Conservation (phyloP, 2,329 filamentous ascomycete genomes). For the Cadophora gregata region DNA sequence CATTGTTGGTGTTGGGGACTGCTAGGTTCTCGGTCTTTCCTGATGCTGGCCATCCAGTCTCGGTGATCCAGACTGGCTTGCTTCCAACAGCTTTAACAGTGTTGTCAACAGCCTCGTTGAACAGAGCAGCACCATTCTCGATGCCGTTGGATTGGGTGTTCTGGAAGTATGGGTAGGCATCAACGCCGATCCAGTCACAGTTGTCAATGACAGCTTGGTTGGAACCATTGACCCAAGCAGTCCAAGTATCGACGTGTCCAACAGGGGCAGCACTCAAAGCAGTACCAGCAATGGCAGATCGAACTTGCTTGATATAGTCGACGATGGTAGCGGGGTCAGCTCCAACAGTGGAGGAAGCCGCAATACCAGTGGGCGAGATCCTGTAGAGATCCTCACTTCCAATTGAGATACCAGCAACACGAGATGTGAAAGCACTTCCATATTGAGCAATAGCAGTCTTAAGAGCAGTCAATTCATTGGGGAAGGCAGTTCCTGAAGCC, state of each 20-base stretch:
- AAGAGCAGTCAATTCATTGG: constrained; percentile 77
- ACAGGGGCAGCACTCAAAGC: constrained; percentile 62
- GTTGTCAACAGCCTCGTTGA: constrained; percentile 68
- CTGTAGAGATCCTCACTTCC: constrained; percentile 89
- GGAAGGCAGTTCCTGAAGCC: constrained; percentile 71
- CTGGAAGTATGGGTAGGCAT: constrained; percentile 87
- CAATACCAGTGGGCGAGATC: constrained; percentile 71
- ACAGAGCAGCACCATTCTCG: constrained; percentile 66
- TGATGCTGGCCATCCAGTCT: constrained; percentile 85
- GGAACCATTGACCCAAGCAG: constrained; percentile 73
- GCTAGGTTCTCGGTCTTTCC: constrained; percentile 68
- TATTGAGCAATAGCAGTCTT: constrained; percentile 71
- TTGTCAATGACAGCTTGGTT: constrained; percentile 74
- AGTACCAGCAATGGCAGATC: constrained; percentile 66
- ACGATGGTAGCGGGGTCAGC: constrained; percentile 66
- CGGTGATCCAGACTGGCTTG: constrained; percentile 84
- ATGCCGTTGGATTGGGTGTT: constrained; percentile 70
- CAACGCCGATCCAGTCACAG: constrained; percentile 81
- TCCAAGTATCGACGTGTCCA: constrained; percentile 92
- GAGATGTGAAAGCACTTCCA: constrained; percentile 65
- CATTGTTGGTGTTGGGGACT: constrained; percentile 69
- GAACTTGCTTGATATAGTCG: constrained; percentile 73
- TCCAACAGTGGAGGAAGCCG: constrained; percentile 67
- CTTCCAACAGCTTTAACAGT: constrained; percentile 63
- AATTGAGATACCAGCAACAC: constrained; percentile 83